Base-by-base conservation (phyloP, 1,139 yeast genomes). In the Blastobotrys illinoisensis region DNA sequence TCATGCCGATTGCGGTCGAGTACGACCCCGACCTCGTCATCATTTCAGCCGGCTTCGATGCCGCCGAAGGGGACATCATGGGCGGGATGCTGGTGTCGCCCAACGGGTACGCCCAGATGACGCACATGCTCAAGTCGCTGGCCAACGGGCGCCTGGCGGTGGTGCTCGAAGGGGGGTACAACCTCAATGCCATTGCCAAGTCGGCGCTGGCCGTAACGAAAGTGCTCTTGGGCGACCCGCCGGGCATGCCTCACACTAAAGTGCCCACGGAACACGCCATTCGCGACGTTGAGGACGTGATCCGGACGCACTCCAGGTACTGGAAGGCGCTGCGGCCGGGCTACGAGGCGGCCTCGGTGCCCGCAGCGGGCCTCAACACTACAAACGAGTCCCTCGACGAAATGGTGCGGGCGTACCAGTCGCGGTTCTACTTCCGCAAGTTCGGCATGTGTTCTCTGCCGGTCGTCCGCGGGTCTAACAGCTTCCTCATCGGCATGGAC, bases 51-150 rank as follows among this genome's bases (percentile, higher is more conserved):
- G 99, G 99, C 0, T 93, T 93, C 66, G 99, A 93, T 73, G 99
- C 99, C 21, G 99, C 99, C 0, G 97, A 88, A 64, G 99, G 98
- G 53, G 99, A 95, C 71, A 85, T 89, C 55, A 88, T 95, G 61
- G 99, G 99, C n/a, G 96, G 95, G 45, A 93, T 97, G 69, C 95
- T 88, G 69, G 96, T 95, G 3, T 81, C 97, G 0, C 99, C 99
- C 1, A 86, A 90, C 47, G 97, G 97, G 16, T 95, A 93, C 68
- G 97, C 97, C 6, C 91, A 89, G 61, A 89, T 95, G 97, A 88
- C 98, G 1, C 96, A 90, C 66, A 79, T 85, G 85, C 76, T 95
- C 62, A 91, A 90, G 71, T 83, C 88, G 44, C 74, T 95, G 50
- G 97, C 97, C 1, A 81, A 81, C 62, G 99, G 99, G 1, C 88